Base-by-base conservation (phyloP, 2,329 filamentous ascomycete species). In the Tolypocladium capitatum region DNA sequence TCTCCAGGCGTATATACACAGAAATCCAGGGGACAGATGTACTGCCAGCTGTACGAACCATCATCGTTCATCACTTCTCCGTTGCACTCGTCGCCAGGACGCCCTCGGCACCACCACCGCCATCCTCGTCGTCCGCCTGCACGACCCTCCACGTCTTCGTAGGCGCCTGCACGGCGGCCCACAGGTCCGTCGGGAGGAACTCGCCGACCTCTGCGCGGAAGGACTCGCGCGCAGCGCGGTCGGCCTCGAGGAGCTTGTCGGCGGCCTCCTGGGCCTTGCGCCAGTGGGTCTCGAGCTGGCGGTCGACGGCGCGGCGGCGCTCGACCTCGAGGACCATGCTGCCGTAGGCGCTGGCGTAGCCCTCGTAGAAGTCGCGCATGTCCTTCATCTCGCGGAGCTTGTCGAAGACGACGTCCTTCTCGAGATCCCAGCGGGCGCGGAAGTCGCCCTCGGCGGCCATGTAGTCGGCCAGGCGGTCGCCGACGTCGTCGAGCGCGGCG, bases 141-240 rank as follows among this genome's bases (percentile, higher is more conserved):
- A 72, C 61, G 2, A 79, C 65, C 34, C 72, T 69, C 70, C 72
- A 78, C 47, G 65, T 71, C 50, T 65, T 71, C 54, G 76, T 76
- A 27, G 71, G 74, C n/a, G 69, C 74, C 52, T 76, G 77, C 63
- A 92, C 76, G 1, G 83, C 85, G 0, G 81, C 82, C 88, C 89
- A 96, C 21, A 96, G 78, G 62, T 96, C 89, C 0, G 83, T 82
- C 0, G 92, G 92, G 11, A 98, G 67, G 60, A 81, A 94, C 53
- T 94, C 87, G 8, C 89, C 90, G 13, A 92, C 83, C 40, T 94
- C 84, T 28, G 82, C 73, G 32, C 85, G 77, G 63, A 98, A 97
- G 0, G 76, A 70, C 53, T 94, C 84, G 34, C 92, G 75, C 52
- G 88, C 81, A 36, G 72, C 72, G 48, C 78, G 70, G 62, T 98